Evolutionary conservation across 768 basidiomycete species (phyloP), one percentile per base, ranked within the genome.

Genomic region (Suillus alpinus): DNA sequence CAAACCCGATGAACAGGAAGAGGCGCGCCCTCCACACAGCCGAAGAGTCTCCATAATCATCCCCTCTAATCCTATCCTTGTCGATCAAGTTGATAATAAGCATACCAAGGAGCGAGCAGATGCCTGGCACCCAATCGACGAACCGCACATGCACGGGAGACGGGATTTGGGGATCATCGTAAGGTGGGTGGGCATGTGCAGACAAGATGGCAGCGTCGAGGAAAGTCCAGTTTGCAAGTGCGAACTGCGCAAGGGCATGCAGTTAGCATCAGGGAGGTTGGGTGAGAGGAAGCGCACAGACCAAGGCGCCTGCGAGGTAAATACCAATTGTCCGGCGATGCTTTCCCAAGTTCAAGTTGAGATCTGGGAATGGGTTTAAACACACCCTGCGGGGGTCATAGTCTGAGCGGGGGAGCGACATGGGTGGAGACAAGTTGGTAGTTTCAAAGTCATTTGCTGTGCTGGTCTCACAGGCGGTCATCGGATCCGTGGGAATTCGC

Each of bases 61-160:
- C 89, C 0, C 89, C 89, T 14, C 83, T 79, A 56, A 98, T 81
- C 36, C 92, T 83, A 66, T 94, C 91, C 78, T 98, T 98, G 79
- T 99, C 95, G 68, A 98, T 95, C 59, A 97, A 73, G 74, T 94
- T 95, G 76, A 96, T 86, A 74, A 97, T 81, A 63, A 98, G 75
- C 82, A 95, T 94, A 20, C 96, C 97, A 13, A 98, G 76, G 34
- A 97, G 83, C 7, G 93, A 94, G 75, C 89, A 94, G 66, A 98
- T 86, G 23, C 95, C 96, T 0, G 96, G 94, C n/a, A 97, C 79
- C 97, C 97, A 99, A 79, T 98, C 97, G 59, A 94, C 87, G 71
- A 98, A 97, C 13, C 83, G 78, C 72, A 99, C 92, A 68, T 94
- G 94, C 13, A 91, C 86, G 9, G 88, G 88, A 1, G 85, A 79